Percentiles rank a stretch among this genome's conserved stretches.
These are phyloP conservation scores for Fraxinus dipetala DNA, from an alignment of 305 asterid genomes.

Conservation along the genomic window DNA sequence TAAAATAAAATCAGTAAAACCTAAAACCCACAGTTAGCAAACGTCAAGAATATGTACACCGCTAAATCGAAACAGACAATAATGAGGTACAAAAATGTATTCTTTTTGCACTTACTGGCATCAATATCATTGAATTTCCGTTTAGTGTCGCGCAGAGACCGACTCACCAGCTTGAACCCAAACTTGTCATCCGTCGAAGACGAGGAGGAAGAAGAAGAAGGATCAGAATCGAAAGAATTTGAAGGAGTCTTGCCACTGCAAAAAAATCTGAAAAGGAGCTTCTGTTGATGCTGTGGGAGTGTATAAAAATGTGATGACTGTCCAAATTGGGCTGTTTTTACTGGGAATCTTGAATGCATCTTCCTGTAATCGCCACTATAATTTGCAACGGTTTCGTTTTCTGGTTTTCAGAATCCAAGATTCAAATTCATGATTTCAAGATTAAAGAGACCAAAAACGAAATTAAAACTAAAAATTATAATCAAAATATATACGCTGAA, in stretches of 20 bases:
- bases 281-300: slow-evolving; percentile 32
- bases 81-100: not conserved
- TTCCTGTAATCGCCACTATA: not conserved
- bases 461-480: not conserved
- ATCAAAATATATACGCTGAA: not conserved
- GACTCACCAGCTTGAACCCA: slow-evolving; percentile 55
- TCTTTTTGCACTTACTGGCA: slow-evolving; percentile 45
- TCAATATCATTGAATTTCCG: slow-evolving; percentile 74
- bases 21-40: slow-evolving; percentile 15
- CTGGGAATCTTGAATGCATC: slow-evolving; percentile 56
- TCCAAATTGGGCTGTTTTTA: slow-evolving; percentile 33
- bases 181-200: slow-evolving; percentile 40
- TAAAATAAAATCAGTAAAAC: not conserved
- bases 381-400: not conserved
- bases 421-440: slow-evolving; percentile 15
- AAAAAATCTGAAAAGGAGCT: slow-evolving; percentile 37
- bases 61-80: not conserved
- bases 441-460: slow-evolving; percentile 8
- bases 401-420: slow-evolving; percentile 26
- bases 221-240: slow-evolving; percentile 27
- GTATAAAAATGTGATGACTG: slow-evolving; percentile 29
- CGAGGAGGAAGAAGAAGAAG: slow-evolving; percentile 42
- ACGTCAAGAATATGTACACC: slow-evolving; percentile 13
- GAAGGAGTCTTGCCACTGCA: slow-evolving; percentile 52
- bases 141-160: slow-evolving; percentile 50